phyloP scores from a whole-genome alignment of 2,329 filamentous ascomycete genomes.

The Didymella exigua region DNA sequence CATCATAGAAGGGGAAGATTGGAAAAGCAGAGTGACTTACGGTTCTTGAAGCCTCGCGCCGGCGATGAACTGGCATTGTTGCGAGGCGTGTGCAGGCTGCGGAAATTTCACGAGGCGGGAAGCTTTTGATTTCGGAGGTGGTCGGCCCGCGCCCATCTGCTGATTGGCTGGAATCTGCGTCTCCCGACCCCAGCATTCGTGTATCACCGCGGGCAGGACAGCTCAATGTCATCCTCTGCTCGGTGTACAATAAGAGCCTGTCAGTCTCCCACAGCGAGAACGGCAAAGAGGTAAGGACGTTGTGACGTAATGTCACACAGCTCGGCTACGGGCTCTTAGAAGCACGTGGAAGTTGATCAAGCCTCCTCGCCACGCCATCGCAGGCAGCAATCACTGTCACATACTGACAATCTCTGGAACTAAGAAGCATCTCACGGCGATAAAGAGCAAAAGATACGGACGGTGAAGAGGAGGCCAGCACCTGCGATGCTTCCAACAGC shows the following conservation, averaged over 20 bases:
- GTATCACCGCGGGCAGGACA: neutral
- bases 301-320: constrained; percentile 8
- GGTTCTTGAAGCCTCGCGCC: constrained; percentile 3
- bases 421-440: no score
- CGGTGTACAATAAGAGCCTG: neutral
- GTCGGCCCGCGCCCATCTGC: constrained; percentile 12
- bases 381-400: neutral
- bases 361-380: neutral
- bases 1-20: constrained; percentile 14
- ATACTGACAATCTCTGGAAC: neutral
- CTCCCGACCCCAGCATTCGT: neutral
- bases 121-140: constrained; percentile 5
- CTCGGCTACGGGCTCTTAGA: constrained; percentile 1
- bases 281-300: neutral
- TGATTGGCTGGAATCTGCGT: neutral
- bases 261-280: neutral
- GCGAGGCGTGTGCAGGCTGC: constrained; percentile 2
- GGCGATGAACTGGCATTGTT: constrained; percentile 8
- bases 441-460: neutral
- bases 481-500: constrained; percentile 28
- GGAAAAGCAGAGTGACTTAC: constrained; percentile 11
- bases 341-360: constrained; percentile 2
- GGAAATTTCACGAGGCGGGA: constrained; percentile 11
- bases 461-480: no score
- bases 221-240: neutral